These are phyloP conservation scores for Gracilaria vermiculophylla DNA, from an alignment of 23 red algal genomes.

Conservation along the genomic window DNA sequence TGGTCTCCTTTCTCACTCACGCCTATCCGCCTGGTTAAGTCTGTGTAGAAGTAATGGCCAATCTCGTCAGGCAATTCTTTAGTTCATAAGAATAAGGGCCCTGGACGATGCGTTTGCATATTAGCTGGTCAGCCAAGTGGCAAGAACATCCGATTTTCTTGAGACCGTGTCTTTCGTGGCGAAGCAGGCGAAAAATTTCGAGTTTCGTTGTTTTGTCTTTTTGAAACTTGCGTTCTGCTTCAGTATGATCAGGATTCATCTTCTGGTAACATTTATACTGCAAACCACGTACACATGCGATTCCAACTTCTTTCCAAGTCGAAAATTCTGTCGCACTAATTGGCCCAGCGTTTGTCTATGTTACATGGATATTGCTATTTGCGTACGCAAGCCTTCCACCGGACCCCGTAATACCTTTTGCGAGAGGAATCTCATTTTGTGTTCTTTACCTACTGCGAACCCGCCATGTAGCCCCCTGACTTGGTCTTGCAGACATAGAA, in stretches of 20 bases:
- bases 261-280: slow-evolving; percentile 31
- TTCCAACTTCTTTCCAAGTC: slow-evolving; percentile 44
- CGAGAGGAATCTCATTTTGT: background rate
- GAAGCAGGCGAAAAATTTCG: slow-evolving; percentile 71
- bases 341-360: slow-evolving; percentile 61
- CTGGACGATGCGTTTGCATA: slow-evolving; percentile 49
- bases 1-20: slow-evolving; percentile 65
- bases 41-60: slow-evolving; percentile 1
- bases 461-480: slow-evolving; percentile 30
- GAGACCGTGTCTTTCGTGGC: slow-evolving; percentile 61
- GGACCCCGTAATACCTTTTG: slow-evolving; percentile 36
- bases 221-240: slow-evolving; percentile 54
- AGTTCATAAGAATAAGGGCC: slow-evolving; percentile 26
- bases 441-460: slow-evolving; percentile 6
- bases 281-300: slow-evolving; percentile 23
- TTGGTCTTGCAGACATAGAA: slow-evolving; percentile 51
- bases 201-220: slow-evolving; percentile 80
- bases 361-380: slow-evolving; percentile 61
- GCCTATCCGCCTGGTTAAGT: slow-evolving; percentile 42
- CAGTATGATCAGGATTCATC: slow-evolving; percentile 35
- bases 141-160: slow-evolving; percentile 45
- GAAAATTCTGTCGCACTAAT: slow-evolving; percentile 58
- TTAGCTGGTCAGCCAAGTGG: slow-evolving; percentile 43
- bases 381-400: slow-evolving; percentile 74
- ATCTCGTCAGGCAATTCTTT: background rate